Evolutionary conservation across 148 eudicot species (phyloP), one percentile per base, ranked within the genome.

Genomic region (Linanthus parryae): DNA sequence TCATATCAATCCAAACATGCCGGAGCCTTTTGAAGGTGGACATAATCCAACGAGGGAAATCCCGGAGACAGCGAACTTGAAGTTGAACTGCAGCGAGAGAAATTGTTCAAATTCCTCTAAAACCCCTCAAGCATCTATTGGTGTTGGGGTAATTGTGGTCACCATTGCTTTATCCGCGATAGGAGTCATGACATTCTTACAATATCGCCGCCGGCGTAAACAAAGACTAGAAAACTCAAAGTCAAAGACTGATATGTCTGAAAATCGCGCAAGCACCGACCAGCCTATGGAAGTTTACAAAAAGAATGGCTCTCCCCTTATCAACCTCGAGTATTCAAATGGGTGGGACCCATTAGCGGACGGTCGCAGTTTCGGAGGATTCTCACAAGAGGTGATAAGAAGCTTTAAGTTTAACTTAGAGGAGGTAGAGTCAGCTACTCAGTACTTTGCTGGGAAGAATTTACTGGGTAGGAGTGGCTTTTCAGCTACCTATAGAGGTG

Each of bases 271-370:
- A 20, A 79, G 96, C 68, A 75, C 78, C 3, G 89, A 79, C 44
- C 81, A 70, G 30, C 72, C 80, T 45, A 75, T 61, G 44, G 96
- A 81, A 44, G 70, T 44, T 13, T 61, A 62, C 22, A 49, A 83
- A 64, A 94, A 80, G 58, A 81, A 70, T 13, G 99, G 95, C 16
- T 94, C 99, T 17, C 99, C 99, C 18, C 66, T 94, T 26, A 75
- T 85, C 40, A 94, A 91, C 61, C 84, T 94, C 2, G 99, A 88
- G 67, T 94, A 94, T 64, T 80, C 99, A 1, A 77, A 61, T 21
- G 99, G 99, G 12, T 92, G 99, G 99, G 99, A 84, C 56, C 99
- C 99, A 2, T 62, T 92, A 48, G 85, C 92, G 5, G 95, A 88
- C 70, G 85, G 73, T 19, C 74, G 79, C 18, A 72, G 79, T 49